phyloP scores from a whole-genome alignment of 345 rosid species.

The Cardiospermum halicacabum region DNA sequence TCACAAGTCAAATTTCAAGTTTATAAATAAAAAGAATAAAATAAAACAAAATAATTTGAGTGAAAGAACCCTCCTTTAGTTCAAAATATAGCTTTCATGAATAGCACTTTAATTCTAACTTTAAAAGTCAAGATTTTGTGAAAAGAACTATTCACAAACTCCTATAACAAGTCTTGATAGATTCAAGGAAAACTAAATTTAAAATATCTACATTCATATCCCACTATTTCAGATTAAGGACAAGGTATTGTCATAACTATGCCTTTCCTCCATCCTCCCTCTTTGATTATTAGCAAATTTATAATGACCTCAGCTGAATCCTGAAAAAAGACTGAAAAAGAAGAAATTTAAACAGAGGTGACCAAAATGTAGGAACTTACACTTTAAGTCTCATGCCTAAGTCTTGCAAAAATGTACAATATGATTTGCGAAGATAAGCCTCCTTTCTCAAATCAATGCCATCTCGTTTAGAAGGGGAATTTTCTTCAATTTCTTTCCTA shows the following conservation, averaged over 20 bases:
- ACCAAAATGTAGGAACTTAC: conserved; percentile 32
- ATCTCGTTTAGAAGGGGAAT: conserved; percentile 51
- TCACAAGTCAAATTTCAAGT: no score
- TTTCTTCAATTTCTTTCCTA: conserved; percentile 53
- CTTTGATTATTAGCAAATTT: background rate
- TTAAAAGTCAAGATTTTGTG: background rate
- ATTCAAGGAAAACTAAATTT: background rate
- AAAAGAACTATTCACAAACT: background rate
- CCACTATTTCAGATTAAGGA: background rate
- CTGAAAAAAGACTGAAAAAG: background rate
- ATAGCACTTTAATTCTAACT: background rate
- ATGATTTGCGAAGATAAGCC: conserved; percentile 51
- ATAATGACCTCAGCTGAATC: background rate
- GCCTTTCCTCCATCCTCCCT: background rate
- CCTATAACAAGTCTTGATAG: background rate
- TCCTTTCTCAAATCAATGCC: conserved; percentile 58
- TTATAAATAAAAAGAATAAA: no score
- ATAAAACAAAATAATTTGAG: no score
- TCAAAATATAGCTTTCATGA: background rate
- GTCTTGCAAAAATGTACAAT: conserved; percentile 61
- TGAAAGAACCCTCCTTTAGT: background rate
- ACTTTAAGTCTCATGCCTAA: conserved; percentile 67
- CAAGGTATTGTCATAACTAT: background rate
- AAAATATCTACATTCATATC: background rate
- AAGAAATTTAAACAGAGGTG: conserved; percentile 7